Conservation (phyloP, 768 basidiomycete genomes). For the Mycena galopus region DNA sequence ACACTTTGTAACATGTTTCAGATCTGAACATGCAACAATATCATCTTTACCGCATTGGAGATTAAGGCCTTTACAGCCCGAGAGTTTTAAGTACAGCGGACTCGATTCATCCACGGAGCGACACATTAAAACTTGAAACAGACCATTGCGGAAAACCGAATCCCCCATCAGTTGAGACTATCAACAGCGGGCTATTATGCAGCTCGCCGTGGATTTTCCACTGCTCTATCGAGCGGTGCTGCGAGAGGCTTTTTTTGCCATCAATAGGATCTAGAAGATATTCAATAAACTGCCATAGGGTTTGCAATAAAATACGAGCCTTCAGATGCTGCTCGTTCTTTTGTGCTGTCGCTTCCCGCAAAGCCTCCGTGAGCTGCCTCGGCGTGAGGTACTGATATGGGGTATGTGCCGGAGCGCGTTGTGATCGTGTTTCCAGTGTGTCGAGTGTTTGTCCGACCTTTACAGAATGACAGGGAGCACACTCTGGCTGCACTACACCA, state of each 20-base stretch:
- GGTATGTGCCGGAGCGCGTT: too few species aligned
- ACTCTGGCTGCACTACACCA: too few species aligned
- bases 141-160: slow-evolving; percentile 13
- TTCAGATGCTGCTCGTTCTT: too few species aligned
- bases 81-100: slow-evolving; percentile 22
- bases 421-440: too few species aligned
- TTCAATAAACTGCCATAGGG: too few species aligned
- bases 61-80: slow-evolving; percentile 29
- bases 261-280: not conserved
- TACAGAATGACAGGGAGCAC: too few species aligned
- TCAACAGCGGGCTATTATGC: slow-evolving; percentile 22
- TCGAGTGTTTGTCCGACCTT: too few species aligned
- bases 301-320: too few species aligned
- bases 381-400: too few species aligned
- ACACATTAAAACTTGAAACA: slow-evolving; percentile 16
- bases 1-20: not conserved
- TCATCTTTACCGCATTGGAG: slow-evolving; percentile 24
- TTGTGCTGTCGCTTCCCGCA: too few species aligned
- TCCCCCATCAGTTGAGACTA: slow-evolving; percentile 34
- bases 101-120: not conserved
- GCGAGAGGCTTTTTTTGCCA: not conserved
- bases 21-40: not conserved
- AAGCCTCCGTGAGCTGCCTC: too few species aligned
- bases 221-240: not conserved
- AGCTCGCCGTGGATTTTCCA: not conserved